Percentiles rank a stretch among this genome's conserved stretches.
These are phyloP conservation scores for Eimeria acervulina DNA, from an alignment of 169 alveolate genomes.

Conservation along the genomic window DNA sequence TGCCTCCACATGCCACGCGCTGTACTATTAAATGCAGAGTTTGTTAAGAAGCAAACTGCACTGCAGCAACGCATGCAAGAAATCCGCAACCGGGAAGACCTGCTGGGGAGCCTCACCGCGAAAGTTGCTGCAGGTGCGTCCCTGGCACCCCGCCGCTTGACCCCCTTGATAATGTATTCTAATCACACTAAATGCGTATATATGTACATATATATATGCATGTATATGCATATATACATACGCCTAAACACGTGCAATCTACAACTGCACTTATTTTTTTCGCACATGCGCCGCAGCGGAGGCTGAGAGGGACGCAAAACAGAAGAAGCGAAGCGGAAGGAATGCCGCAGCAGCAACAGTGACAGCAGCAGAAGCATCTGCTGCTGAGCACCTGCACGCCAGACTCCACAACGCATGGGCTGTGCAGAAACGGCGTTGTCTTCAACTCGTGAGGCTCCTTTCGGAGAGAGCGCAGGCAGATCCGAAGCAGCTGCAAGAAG, in stretches of 20 bases:
- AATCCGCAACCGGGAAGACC: constrained; percentile 29
- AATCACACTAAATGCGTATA: not conserved
- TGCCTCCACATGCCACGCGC: not conserved
- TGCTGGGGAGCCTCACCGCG: constrained; percentile 16
- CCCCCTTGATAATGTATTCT: too few relatives aligned
- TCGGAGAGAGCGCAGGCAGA: constrained; percentile 53
- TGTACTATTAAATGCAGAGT: not conserved
- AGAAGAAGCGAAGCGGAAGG: constrained; percentile 6
- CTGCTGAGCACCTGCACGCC: constrained; percentile 58
- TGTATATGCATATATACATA: not conserved
- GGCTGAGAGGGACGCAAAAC: not conserved
- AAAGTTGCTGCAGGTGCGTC: constrained; percentile 55
- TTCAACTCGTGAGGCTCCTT: constrained; percentile 41
- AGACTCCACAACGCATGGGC: constrained; percentile 81
- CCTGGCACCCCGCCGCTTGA: not conserved
- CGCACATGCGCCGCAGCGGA: constrained; percentile 8
- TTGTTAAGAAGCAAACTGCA: not conserved
- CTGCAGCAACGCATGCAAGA: constrained; percentile 61
- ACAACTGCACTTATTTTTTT: not conserved
- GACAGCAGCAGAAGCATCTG: constrained; percentile 63
- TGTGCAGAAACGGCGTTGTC: constrained; percentile 60
- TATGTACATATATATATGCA: not conserved
- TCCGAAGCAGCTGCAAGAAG: constrained; percentile 43
- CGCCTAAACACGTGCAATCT: not conserved
- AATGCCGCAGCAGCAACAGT: constrained; percentile 47